These are phyloP conservation scores for Tubosaeta brunneosetosa DNA, from an alignment of 768 basidiomycete species.

Conservation along the genomic window DNA sequence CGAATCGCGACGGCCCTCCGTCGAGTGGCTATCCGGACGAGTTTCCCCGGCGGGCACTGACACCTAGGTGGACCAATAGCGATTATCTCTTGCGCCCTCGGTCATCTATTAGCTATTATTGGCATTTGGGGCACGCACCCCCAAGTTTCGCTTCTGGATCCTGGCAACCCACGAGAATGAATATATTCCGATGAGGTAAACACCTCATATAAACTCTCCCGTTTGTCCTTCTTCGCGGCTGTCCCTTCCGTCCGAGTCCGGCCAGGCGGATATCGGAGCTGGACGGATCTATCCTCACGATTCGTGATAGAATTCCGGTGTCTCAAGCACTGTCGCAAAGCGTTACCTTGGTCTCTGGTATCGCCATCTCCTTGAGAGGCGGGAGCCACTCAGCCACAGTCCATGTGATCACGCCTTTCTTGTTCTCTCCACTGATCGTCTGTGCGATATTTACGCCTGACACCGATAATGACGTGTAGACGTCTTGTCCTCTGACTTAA, in stretches of 20 bases:
- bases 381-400: not conserved
- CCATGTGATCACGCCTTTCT: not conserved
- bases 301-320: not conserved
- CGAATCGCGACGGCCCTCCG: slow-evolving; percentile 17
- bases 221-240: not conserved
- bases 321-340: slow-evolving; percentile 2
- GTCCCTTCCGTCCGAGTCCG: not conserved
- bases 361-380: not conserved
- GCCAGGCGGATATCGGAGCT: slow-evolving; percentile 10
- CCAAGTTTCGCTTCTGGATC: slow-evolving; percentile 1
- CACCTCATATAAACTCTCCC: not conserved
- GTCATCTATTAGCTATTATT: not conserved
- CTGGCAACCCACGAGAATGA: not conserved
- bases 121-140: slow-evolving; percentile 11
- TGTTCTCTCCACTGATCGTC: not conserved
- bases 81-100: slow-evolving; percentile 3
- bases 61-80: slow-evolving; percentile 5
- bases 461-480: slow-evolving; percentile 1
- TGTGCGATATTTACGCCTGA: not conserved
- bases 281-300: slow-evolving; percentile 4
- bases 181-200: slow-evolving; percentile 12
- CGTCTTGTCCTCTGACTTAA: not conserved
- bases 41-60: not conserved
- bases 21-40: slow-evolving; percentile 3
- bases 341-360: not conserved